These are phyloP conservation scores for Blumeria graminis DNA, from an alignment of 2,329 filamentous ascomycete species.

Conservation along the genomic window DNA sequence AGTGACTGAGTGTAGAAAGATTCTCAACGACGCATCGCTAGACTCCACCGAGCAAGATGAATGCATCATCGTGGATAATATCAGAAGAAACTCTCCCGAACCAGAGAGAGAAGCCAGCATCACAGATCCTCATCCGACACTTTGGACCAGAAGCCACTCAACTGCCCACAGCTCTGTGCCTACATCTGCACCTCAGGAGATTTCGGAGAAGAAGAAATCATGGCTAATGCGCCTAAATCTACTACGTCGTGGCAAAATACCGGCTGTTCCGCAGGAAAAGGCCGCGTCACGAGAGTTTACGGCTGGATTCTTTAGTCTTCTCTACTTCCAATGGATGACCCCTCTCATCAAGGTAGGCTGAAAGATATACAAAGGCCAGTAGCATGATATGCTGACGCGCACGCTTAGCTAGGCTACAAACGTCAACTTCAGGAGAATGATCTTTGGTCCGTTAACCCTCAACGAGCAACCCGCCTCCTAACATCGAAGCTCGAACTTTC, in stretches of 20 bases:
- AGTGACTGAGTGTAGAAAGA: no score
- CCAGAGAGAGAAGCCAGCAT: no score
- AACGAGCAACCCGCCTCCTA: constrained; percentile 46
- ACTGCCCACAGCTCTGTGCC: no score
- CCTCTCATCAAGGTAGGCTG: constrained; percentile 52
- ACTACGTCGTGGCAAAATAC: constrained; percentile 30
- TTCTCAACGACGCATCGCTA: no score
- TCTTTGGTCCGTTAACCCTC: constrained; percentile 71
- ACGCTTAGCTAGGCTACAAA: constrained; percentile 49
- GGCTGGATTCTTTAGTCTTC: constrained; percentile 47
- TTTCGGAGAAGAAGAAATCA: constrained; percentile 21
- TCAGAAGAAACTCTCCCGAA: no score
- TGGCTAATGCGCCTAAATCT: constrained; percentile 42
- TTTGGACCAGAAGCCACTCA: no score
- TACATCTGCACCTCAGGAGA: no score
- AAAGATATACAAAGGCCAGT: not conserved
- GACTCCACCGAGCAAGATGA: no score
- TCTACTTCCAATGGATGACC: constrained; percentile 80
- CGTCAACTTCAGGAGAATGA: constrained; percentile 63
- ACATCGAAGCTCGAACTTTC: constrained; percentile 39
- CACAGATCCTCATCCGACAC: no score
- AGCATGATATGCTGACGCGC: constrained; percentile 6
- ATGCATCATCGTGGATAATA: no score
- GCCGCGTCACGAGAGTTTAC: constrained; percentile 40
- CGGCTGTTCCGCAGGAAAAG: constrained; percentile 29